Evolutionary conservation across 2,329 filamentous ascomycete genomes (phyloP), one percentile per base, ranked within the genome.

Genomic region (Ophiostoma piceae): DNA sequence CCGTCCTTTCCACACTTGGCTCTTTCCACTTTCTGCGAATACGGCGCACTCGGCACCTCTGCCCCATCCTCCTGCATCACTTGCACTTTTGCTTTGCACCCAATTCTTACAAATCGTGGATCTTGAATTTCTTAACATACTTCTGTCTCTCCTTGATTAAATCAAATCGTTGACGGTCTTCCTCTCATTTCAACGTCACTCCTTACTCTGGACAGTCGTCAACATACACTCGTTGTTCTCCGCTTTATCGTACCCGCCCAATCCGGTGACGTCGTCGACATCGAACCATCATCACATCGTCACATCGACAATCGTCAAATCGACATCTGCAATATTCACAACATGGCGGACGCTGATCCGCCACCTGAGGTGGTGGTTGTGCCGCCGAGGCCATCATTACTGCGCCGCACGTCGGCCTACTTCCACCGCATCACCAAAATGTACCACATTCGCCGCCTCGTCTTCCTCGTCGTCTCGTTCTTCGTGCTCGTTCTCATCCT

Each of bases 371-470:
- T 39, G 7, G 35, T 65, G 19, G 62, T 9, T 19, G 62, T 65
- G 8, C 62, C 62, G 16, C 62, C 62, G 35, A 19, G 62, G 35
- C 62, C 62, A 8, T 65, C 62, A 14, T 19, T 65, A 12, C 5
- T 39, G 0, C 76, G 14, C 69, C 73, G 41, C 69, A 57, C 47
- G 6, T 47, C 41, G 6, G 41, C 41, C 26, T 32, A 64, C 64
- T 68, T 29, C 62, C 35, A 43, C 32, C 62, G 62, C 35, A 32
- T 65, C 22, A 22, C 64, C 43, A 72, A 71, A n/a, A 84, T 85
- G 82, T 80, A 80, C 73, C 81, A 82, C 77, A 72, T 85, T 67
- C 83, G 82, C 39, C 82, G 82, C 67, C 75, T 82, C 73, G 77
- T 79, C 70, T 77, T 83, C 67, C 74, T 79, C 66, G 74, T 74